Percentiles rank a stretch among this genome's conserved stretches.
These are phyloP conservation scores for Eremochloa ophiuroides DNA, from an alignment of 176 grass and related monocot species.

Conservation along the genomic window DNA sequence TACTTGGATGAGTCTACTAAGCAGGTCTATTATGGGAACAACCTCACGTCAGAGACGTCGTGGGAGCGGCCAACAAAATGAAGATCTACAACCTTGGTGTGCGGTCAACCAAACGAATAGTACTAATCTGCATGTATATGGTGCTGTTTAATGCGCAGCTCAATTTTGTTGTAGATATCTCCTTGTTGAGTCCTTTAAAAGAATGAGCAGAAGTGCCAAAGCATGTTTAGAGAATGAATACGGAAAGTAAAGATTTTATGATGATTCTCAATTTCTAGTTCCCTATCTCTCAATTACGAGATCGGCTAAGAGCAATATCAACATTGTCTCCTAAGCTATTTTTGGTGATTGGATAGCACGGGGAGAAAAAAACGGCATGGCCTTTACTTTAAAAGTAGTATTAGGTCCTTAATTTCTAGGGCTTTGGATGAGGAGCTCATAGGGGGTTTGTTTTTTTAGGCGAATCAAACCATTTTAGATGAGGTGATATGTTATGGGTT, in stretches of 20 bases:
- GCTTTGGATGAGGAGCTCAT: too few species aligned
- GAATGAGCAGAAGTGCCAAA: not conserved
- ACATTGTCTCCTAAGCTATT: too few species aligned
- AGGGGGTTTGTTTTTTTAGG: too few species aligned
- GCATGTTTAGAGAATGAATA: not conserved
- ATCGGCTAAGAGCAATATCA: not conserved
- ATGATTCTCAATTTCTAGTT: not conserved
- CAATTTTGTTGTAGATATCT: constrained; percentile 39
- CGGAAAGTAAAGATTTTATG: not conserved
- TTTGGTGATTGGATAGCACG: too few species aligned
- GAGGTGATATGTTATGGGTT: too few species aligned
- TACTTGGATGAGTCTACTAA: constrained; percentile 77
- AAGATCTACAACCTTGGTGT: not conserved
- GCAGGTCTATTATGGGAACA: constrained; percentile 89
- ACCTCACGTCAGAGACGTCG: constrained; percentile 58
- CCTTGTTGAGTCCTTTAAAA: not conserved
- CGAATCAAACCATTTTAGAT: too few species aligned
- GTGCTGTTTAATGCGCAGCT: not conserved
- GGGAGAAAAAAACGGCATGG: too few species aligned
- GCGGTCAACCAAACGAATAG: constrained; percentile 37
- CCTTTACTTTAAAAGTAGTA: too few species aligned
- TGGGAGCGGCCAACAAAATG: constrained; percentile 63
- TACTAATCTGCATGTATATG: not conserved
- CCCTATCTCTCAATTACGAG: not conserved
- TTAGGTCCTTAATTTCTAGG: too few species aligned